Evolutionary conservation across 2,329 filamentous ascomycete species (phyloP).

Genomic region (Cytospora paraplurivora): DNA sequence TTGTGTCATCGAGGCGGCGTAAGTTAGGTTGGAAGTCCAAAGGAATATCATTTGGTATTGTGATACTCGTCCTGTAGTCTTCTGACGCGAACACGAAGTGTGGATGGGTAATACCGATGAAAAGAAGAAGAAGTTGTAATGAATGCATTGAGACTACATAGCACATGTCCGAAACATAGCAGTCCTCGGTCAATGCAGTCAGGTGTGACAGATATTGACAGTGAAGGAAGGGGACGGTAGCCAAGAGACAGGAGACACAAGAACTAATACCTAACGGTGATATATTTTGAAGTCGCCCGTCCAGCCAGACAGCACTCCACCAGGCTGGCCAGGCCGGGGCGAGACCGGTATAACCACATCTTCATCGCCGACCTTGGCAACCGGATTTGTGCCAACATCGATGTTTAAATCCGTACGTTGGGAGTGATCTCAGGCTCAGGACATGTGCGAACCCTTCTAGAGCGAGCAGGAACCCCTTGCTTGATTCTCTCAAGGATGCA

Average conservation of each 20-base stretch:
- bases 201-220: constrained; percentile 13
- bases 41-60: neutral
- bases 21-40: constrained; percentile 4
- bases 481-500: neutral
- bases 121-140: constrained; percentile 17
- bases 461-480: neutral
- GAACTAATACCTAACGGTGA: constrained; percentile 10
- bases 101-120: constrained; percentile 13
- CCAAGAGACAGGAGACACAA: constrained; percentile 13
- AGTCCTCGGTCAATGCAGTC: constrained; percentile 21
- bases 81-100: neutral
- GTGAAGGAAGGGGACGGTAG: constrained; percentile 8
- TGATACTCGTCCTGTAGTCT: neutral
- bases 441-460: constrained; percentile 15
- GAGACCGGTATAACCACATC: constrained; percentile 19
- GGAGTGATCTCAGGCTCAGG: neutral
- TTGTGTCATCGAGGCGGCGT: constrained; percentile 7
- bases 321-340: constrained; percentile 24
- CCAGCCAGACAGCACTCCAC: constrained; percentile 20
- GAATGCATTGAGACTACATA: constrained; percentile 29
- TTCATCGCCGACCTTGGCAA: constrained; percentile 11
- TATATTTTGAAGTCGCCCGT: constrained; percentile 20
- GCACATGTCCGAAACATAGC: constrained; percentile 8
- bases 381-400: neutral
- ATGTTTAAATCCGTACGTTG: neutral